Evolutionary conservation across 306 rosid genomes (phyloP).

Genomic region (Pterocarpus macrocarpus): DNA sequence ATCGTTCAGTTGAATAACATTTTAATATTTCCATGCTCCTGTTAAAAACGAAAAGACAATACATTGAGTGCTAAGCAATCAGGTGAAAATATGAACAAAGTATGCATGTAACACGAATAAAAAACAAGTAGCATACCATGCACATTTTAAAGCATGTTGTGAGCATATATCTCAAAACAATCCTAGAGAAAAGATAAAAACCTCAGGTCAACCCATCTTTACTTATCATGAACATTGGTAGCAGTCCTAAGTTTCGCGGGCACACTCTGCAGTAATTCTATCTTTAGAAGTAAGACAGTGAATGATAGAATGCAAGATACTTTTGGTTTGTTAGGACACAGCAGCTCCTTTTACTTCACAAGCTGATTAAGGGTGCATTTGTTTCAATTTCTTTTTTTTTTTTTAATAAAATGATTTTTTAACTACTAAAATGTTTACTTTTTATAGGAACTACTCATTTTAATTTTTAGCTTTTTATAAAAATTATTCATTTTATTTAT

Average conservation of each 20-base stretch:
- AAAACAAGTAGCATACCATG: neutral
- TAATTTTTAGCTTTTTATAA: no score
- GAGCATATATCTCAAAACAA: slow-evolving; percentile 33
- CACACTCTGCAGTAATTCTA: slow-evolving; percentile 24
- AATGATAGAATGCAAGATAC: neutral
- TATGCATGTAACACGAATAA: neutral
- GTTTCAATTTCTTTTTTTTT: no score
- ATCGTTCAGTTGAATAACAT: neutral
- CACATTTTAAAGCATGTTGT: neutral
- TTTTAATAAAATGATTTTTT: no score
- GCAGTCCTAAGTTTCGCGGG: neutral
- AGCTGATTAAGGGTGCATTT: no score
- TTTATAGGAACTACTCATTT: no score
- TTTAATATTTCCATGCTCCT: neutral
- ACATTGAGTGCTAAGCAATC: no score
- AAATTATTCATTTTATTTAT: no score
- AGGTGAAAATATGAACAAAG: neutral
- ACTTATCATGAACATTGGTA: neutral
- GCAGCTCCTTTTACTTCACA: no score
- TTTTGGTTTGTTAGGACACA: no score
- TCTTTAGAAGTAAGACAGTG: slow-evolving; percentile 29
- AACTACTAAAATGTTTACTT: no score
- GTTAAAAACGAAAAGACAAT: neutral
- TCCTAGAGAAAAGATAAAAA: neutral
- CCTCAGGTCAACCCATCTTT: slow-evolving; percentile 21